These are phyloP conservation scores for Elymus sibiricus DNA, from an alignment of 176 grass and related monocot species.

Conservation along the genomic window DNA sequence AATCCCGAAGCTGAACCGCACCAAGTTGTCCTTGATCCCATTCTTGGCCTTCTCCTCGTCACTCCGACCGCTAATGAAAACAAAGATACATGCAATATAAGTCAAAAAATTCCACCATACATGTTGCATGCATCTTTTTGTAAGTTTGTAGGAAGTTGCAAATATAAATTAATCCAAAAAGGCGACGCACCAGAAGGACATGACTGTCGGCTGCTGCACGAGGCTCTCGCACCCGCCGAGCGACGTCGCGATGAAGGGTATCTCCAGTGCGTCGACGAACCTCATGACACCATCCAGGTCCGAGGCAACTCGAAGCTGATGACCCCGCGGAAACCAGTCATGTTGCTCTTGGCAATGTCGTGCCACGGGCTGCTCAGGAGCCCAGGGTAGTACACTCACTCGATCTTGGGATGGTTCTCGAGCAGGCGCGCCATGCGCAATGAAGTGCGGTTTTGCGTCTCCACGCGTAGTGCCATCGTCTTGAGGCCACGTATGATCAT, in stretches of 20 bases:
- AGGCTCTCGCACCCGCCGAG: slow-evolving; percentile 49
- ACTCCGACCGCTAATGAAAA: background rate
- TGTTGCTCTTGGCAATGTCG: slow-evolving; percentile 33
- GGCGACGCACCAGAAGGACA: slow-evolving; percentile 48
- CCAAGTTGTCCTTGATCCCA: slow-evolving; percentile 37
- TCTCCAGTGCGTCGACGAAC: slow-evolving; percentile 48
- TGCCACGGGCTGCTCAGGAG: slow-evolving; percentile 49
- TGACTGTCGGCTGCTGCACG: slow-evolving; percentile 51
- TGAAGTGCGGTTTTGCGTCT: slow-evolving; percentile 37
- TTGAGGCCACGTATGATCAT: slow-evolving; percentile 58
- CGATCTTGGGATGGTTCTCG: slow-evolving; percentile 41
- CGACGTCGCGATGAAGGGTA: slow-evolving; percentile 51
- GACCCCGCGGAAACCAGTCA: slow-evolving; percentile 40
- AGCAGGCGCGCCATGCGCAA: slow-evolving; percentile 50
- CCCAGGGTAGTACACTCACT: slow-evolving; percentile 51
- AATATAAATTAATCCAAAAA: background rate
- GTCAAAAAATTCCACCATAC: background rate
- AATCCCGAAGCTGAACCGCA: slow-evolving; percentile 29
- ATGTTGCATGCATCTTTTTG: background rate
- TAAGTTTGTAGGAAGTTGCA: too few relatives aligned
- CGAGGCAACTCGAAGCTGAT: slow-evolving; percentile 49
- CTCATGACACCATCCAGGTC: slow-evolving; percentile 32
- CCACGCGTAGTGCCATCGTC: slow-evolving; percentile 42
- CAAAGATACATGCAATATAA: slow-evolving; percentile 15
- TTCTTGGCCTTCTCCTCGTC: slow-evolving; percentile 37